A percentile compares a stretch with the other conserved stretches of the same genome.
Conservation (phyloP, 148 eudicot genomes). For the Rhododendron williamsianum region DNA sequence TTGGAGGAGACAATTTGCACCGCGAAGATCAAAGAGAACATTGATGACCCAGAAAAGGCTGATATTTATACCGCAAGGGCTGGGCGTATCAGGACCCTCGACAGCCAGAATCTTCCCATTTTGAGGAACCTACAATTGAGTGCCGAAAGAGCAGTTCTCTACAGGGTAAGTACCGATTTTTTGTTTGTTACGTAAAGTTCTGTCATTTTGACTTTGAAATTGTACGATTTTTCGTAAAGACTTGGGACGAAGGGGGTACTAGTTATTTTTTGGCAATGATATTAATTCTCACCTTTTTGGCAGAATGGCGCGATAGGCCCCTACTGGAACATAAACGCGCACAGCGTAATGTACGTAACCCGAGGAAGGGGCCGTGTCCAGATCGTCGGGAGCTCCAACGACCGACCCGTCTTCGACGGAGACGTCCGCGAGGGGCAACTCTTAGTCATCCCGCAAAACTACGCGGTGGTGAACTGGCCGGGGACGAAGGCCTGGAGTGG, state of each 20-base stretch:
- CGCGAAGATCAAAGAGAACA: slow-evolving; percentile 18
- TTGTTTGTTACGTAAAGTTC: too few species aligned
- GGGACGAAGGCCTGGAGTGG: slow-evolving; percentile 6
- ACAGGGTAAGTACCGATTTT: slow-evolving; percentile 15
- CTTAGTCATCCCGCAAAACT: slow-evolving; percentile 3
- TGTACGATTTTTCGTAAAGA: too few species aligned
- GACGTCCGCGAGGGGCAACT: slow-evolving; percentile 4
- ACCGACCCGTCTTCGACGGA: neutral
- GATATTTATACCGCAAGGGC: slow-evolving; percentile 23
- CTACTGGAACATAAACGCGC: slow-evolving; percentile 5
- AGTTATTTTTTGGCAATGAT: too few species aligned
- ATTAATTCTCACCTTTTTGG: neutral
- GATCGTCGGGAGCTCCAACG: neutral
- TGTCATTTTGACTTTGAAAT: too few species aligned
- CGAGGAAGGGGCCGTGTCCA: slow-evolving; percentile 3
- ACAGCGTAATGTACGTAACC: neutral
- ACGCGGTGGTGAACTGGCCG: neutral
- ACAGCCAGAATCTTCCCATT: slow-evolving; percentile 25
- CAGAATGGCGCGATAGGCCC: slow-evolving; percentile 7
- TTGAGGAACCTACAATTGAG: slow-evolving; percentile 19
- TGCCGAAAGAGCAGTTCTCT: slow-evolving; percentile 27
- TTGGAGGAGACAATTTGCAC: slow-evolving; percentile 30
- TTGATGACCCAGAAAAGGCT: slow-evolving; percentile 13
- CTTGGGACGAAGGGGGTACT: too few species aligned
- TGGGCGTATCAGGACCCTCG: slow-evolving; percentile 11